phyloP scores from a whole-genome alignment of 75 land plant species.

The Selaginella moellendorffii region DNA sequence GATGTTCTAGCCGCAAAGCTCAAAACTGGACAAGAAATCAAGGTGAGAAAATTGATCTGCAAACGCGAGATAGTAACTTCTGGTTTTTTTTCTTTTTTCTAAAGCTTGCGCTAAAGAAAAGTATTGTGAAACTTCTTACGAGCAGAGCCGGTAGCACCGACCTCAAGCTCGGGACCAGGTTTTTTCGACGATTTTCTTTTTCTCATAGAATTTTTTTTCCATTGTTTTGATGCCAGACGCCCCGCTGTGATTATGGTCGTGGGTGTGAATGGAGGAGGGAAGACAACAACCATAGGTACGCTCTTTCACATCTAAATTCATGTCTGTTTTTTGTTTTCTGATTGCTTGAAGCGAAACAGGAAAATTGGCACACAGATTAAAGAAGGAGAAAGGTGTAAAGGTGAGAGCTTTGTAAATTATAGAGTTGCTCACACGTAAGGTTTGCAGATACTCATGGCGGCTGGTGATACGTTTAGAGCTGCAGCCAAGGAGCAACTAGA shows the following conservation, averaged over 20 bases:
- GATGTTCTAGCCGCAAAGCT: slow-evolving; percentile 76
- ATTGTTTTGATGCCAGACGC: slow-evolving; percentile 33
- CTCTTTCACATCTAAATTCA: background rate
- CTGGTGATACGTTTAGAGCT: slow-evolving; percentile 98
- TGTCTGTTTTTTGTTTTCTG: slow-evolving; percentile 3
- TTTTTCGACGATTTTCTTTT: background rate
- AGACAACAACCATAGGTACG: slow-evolving; percentile 92
- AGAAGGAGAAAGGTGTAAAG: slow-evolving; percentile 68
- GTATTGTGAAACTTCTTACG: slow-evolving; percentile 57
- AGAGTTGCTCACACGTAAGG: too few relatives aligned
- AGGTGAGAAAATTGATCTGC: slow-evolving; percentile 28
- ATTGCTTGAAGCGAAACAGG: slow-evolving; percentile 34
- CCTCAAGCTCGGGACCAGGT: slow-evolving; percentile 82
- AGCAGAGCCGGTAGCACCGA: slow-evolving; percentile 55
- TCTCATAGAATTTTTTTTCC: background rate
- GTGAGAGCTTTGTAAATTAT: slow-evolving; percentile 28
- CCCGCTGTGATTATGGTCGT: slow-evolving; percentile 91
- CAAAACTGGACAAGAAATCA: slow-evolving; percentile 82
- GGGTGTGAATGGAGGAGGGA: slow-evolving; percentile 98
- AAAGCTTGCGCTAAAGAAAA: slow-evolving; percentile 74
- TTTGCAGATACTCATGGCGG: slow-evolving; percentile 87
- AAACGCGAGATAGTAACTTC: too few relatives aligned
- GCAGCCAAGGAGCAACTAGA: slow-evolving; percentile 97
- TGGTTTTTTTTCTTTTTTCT: too few relatives aligned
- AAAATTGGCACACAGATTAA: slow-evolving; percentile 75